A percentile compares a stretch with the other conserved stretches of the same genome.
Evolutionary conservation across 108 stramenopile species (phyloP).

Genomic region (Fragilariopsis cylindrus): DNA sequence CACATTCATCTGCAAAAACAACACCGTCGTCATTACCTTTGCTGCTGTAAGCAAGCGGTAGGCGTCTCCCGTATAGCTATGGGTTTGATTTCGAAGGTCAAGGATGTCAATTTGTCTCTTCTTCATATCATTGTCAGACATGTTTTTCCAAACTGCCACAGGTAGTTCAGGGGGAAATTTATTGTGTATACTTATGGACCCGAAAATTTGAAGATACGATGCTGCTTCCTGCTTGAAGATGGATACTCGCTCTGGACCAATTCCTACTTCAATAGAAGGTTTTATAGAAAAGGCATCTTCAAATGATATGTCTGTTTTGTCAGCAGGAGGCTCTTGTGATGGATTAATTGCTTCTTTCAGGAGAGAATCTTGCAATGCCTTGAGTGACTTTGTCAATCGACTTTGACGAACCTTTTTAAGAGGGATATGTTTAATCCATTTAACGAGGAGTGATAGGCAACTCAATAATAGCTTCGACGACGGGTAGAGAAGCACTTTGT

Average conservation of each 20-base stretch:
- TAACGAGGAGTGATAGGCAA: slow-evolving; percentile 16
- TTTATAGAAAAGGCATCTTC: slow-evolving; percentile 22
- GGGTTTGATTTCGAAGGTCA: not conserved
- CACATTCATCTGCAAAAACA: slow-evolving; percentile 17
- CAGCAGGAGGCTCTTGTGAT: not conserved
- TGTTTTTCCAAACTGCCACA: slow-evolving; percentile 14
- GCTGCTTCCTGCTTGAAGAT: slow-evolving; percentile 18
- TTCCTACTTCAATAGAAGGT: slow-evolving; percentile 1
- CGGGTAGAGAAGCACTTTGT: slow-evolving; percentile 15
- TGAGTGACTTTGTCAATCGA: slow-evolving; percentile 28
- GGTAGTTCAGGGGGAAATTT: not conserved
- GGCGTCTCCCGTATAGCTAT: slow-evolving; percentile 8
- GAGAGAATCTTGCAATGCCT: slow-evolving; percentile 14
- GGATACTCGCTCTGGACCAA: not conserved
- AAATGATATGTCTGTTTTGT: slow-evolving; percentile 1
- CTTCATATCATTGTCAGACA: slow-evolving; percentile 12
- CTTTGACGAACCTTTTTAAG: slow-evolving; percentile 34
- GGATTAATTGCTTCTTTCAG: slow-evolving; percentile 3
- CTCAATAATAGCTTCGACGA: slow-evolving; percentile 5
- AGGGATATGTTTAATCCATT: slow-evolving; percentile 21
- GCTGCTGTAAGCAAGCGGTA: slow-evolving; percentile 19
- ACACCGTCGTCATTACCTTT: slow-evolving; percentile 36
- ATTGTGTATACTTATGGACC: not conserved
- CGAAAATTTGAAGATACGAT: slow-evolving; percentile 7
- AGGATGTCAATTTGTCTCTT: slow-evolving; percentile 3